phyloP scores from a whole-genome alignment of 345 rosid genomes.

The Eucalyptus guilfoylei region DNA sequence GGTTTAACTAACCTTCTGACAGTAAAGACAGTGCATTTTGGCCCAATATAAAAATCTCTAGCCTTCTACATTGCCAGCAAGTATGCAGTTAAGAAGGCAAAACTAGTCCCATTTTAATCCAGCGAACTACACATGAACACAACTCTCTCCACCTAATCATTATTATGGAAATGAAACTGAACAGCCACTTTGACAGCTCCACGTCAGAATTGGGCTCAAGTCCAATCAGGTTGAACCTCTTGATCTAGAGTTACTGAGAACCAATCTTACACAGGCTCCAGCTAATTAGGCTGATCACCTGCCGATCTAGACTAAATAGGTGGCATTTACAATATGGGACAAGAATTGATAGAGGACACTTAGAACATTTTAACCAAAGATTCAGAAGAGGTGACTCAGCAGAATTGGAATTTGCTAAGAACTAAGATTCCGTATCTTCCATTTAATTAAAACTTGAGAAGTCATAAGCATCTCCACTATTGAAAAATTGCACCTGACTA shows the following conservation, averaged over 20 bases:
- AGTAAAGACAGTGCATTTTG: neutral
- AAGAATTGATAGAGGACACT: neutral
- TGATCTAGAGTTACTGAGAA: neutral
- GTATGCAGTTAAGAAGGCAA: neutral
- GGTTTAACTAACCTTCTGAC: neutral
- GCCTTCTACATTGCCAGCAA: neutral
- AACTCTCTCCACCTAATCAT: neutral
- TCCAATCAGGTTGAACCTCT: neutral
- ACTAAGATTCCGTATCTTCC: neutral
- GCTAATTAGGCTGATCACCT: neutral
- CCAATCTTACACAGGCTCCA: neutral
- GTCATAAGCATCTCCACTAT: neutral
- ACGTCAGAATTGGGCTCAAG: neutral
- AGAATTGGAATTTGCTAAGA: neutral
- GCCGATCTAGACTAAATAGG: neutral
- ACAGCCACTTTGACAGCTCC: neutral
- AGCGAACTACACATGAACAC: neutral
- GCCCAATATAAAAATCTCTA: neutral
- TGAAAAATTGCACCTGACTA: neutral
- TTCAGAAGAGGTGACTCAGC: neutral
- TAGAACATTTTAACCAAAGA: neutral
- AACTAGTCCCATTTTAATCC: neutral
- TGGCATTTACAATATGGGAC: neutral
- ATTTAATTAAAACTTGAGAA: neutral
- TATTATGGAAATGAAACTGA: neutral